These are phyloP conservation scores for Macrophomina tecta DNA, from an alignment of 2,329 filamentous ascomycete genomes.

Conservation along the genomic window DNA sequence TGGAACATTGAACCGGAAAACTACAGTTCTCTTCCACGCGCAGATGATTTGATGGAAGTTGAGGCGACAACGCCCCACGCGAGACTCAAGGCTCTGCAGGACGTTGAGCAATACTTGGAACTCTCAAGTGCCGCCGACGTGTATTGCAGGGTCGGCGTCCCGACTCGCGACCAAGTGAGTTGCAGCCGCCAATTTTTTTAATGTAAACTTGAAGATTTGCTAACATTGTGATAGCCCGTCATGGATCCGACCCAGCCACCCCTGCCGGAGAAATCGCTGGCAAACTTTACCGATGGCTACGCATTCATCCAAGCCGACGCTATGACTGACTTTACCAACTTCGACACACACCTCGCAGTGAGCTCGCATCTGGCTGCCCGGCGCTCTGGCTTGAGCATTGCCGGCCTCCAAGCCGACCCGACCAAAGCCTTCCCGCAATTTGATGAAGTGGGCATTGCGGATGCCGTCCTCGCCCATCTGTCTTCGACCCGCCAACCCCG, in stretches of 20 bases:
- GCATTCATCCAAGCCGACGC: conserved; percentile 61
- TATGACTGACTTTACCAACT: conserved; percentile 50
- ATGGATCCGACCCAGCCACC: conserved; percentile 70
- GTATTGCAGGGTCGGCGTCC: conserved; percentile 56
- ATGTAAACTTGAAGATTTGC: neutral
- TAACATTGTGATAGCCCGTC: neutral
- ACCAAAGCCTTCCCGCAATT: neutral
- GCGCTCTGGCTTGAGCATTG: neutral
- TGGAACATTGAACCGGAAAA: conserved; percentile 56
- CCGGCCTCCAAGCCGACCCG: conserved; percentile 4
- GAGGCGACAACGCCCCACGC: neutral
- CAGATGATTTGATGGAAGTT: neutral
- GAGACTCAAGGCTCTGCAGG: conserved; percentile 20
- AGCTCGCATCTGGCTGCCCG: conserved; percentile 37
- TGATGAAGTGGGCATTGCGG: conserved; percentile 29
- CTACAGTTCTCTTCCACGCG: conserved; percentile 33
- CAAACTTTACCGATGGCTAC: conserved; percentile 61
- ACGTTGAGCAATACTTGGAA: conserved; percentile 55
- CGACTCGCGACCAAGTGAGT: conserved; percentile 30
- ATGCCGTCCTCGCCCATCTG: conserved; percentile 41
- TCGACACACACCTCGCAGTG: conserved; percentile 45
- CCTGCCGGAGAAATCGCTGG: conserved; percentile 59
- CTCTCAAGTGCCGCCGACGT: conserved; percentile 69
- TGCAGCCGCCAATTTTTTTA: neutral
- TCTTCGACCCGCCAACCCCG: conserved; percentile 23